Evolutionary conservation across 495 filamentous ascomycete species (phyloP).

Genomic region (Sordaria brevicollis): DNA sequence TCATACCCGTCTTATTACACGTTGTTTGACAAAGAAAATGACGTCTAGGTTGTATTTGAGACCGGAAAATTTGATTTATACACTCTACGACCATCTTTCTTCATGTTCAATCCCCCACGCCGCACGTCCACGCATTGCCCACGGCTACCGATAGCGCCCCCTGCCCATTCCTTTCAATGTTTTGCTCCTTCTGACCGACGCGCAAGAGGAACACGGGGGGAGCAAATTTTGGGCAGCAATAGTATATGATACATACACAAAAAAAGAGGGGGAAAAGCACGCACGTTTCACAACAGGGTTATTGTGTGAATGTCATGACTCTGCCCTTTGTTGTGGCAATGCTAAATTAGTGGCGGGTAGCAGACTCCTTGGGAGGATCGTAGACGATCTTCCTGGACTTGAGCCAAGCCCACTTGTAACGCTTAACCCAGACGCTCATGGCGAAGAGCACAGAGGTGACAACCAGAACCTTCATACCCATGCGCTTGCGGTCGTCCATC

Average conservation of each 20-base stretch:
- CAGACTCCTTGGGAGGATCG: slow-evolving; percentile 52
- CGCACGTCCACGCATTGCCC: not conserved
- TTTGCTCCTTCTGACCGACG: slow-evolving; percentile 22
- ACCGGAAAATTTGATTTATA: slow-evolving; percentile 27
- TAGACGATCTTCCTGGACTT: slow-evolving; percentile 92
- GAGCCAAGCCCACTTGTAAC: slow-evolving; percentile 93
- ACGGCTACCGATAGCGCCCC: slow-evolving; percentile 1
- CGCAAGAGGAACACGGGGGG: slow-evolving; percentile 25
- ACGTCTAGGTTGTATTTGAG: slow-evolving; percentile 24
- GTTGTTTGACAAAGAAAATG: not conserved
- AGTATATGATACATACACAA: slow-evolving; percentile 34
- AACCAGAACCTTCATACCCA: slow-evolving; percentile 90
- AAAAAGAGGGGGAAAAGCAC: slow-evolving; percentile 15
- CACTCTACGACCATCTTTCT: slow-evolving; percentile 18
- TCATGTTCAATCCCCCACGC: slow-evolving; percentile 6
- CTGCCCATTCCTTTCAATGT: slow-evolving; percentile 5
- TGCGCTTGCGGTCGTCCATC: slow-evolving; percentile 98
- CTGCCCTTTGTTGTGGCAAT: not conserved
- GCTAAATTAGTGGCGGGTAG: slow-evolving; percentile 23
- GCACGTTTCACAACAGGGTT: not conserved
- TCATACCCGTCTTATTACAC: not conserved
- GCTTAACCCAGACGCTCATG: slow-evolving; percentile 94
- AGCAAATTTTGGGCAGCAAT: slow-evolving; percentile 13
- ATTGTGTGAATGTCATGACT: not conserved
- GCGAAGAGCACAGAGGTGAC: slow-evolving; percentile 70